Percentiles rank a stretch among this genome's conserved stretches.
Conservation (phyloP, 2,329 filamentous ascomycete species). For the Zasmidium citrigriseum region DNA sequence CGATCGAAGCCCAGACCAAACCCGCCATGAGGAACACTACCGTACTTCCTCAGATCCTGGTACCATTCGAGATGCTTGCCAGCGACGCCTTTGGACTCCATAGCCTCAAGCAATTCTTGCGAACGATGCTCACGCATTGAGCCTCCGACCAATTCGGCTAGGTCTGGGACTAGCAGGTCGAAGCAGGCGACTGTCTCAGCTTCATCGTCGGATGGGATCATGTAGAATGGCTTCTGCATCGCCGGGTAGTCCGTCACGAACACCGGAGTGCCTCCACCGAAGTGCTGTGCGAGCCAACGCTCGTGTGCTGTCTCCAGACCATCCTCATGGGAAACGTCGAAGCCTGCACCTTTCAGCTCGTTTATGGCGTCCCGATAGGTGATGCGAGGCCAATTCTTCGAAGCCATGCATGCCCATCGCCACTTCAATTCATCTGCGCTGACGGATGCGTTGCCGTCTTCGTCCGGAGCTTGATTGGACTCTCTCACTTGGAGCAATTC, state of each 20-base stretch:
- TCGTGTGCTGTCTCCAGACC: conserved; percentile 92
- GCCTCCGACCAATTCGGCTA: conserved; percentile 84
- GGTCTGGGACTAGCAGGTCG: conserved; percentile 80
- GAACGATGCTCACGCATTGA: conserved; percentile 85
- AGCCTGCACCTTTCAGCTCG: conserved; percentile 58
- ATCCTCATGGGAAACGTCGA: conserved; percentile 59
- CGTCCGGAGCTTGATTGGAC: conserved; percentile 36
- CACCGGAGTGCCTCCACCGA: conserved; percentile 68
- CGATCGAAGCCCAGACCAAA: conserved; percentile 91
- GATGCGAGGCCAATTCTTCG: conserved; percentile 80
- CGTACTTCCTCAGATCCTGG: conserved; percentile 82
- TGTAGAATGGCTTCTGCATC: conserved; percentile 89
- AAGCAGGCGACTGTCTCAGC: conserved; percentile 79
- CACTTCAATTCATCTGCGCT: conserved; percentile 57
- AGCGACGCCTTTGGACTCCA: conserved; percentile 66
- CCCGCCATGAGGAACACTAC: conserved; percentile 87
- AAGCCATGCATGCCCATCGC: conserved; percentile 70
- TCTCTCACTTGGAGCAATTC: conserved; percentile 50
- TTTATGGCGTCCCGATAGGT: conserved; percentile 79
- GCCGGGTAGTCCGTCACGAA: conserved; percentile 95
- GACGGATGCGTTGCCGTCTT: conserved; percentile 36
- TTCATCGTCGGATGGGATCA: conserved; percentile 57
- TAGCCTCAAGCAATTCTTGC: conserved; percentile 65
- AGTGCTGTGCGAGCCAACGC: conserved; percentile 72
- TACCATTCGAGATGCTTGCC: conserved; percentile 71